Evolutionary conservation across 2,329 filamentous ascomycete genomes (phyloP).

Genomic region (Aspergillus fumigatus): DNA sequence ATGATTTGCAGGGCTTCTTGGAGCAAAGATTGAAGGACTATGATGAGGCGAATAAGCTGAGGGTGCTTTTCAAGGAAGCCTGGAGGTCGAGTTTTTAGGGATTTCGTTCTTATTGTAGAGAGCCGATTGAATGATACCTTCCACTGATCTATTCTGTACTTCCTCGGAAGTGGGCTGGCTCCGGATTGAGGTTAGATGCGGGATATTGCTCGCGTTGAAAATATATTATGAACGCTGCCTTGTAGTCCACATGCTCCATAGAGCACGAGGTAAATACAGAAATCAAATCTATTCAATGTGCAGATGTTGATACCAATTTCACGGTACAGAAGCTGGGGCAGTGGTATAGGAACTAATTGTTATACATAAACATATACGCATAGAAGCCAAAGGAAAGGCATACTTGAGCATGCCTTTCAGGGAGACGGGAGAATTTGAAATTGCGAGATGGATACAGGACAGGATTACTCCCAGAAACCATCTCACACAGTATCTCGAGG

Average conservation of each 20-base stretch:
- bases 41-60: slow-evolving; percentile 59
- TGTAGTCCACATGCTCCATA: neutral
- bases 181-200: neutral
- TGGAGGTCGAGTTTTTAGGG: slow-evolving; percentile 46
- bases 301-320: neutral
- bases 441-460: neutral
- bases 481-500: neutral
- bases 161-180: neutral
- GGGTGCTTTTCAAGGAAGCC: slow-evolving; percentile 63
- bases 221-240: neutral
- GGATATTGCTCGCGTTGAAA: neutral
- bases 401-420: neutral
- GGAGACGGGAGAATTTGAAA: neutral
- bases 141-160: neutral
- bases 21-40: slow-evolving; percentile 72
- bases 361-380: slow-evolving; percentile 16
- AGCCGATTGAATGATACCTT: slow-evolving; percentile 9
- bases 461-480: neutral
- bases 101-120: neutral
- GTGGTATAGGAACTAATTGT: slow-evolving; percentile 12
- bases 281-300: neutral
- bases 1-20: slow-evolving; percentile 75
- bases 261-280: neutral
- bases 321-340: neutral
- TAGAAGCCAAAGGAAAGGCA: neutral